These are phyloP conservation scores for Spathaspora boniae DNA, from an alignment of 805 yeast genomes.

Conservation along the genomic window DNA sequence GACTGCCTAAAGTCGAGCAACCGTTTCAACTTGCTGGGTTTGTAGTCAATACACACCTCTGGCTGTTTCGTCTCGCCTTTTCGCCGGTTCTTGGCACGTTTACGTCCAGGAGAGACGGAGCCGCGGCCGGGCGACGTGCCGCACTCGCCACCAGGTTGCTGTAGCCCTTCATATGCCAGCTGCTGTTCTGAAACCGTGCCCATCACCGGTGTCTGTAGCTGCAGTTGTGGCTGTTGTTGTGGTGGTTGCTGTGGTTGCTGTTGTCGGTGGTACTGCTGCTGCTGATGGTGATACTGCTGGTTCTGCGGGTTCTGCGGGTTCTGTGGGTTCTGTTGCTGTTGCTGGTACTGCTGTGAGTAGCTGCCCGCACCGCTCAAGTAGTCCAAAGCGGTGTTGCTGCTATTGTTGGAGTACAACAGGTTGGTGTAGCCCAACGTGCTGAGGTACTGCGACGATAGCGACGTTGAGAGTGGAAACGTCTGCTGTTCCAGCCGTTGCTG, in stretches of 20 bases:
- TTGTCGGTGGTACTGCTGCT: conserved; percentile 4
- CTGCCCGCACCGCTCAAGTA: too few relatives aligned
- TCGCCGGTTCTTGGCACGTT: conserved; percentile 10
- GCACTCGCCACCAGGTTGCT: conserved; percentile 1
- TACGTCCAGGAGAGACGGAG: conserved; percentile 8
- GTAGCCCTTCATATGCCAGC: conserved; percentile 1
- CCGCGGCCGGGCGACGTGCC: neutral
- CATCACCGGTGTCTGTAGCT: neutral
- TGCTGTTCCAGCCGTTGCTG: conserved; percentile 3
- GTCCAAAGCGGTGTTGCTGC: conserved; percentile 6
- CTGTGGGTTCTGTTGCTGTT: conserved; percentile 7
- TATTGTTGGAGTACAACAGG: too few relatives aligned
- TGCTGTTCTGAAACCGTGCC: too few relatives aligned
- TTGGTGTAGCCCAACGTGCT: too few relatives aligned
- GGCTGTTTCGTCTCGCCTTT: conserved; percentile 11
- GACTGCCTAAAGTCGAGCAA: conserved; percentile 27
- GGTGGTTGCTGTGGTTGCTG: conserved; percentile 3
- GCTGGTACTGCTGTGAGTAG: conserved; percentile 3
- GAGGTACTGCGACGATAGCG: too few relatives aligned
- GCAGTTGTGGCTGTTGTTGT: conserved; percentile 2
- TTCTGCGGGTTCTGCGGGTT: conserved; percentile 8
- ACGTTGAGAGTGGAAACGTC: conserved; percentile 5
- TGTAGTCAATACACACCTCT: conserved; percentile 24
- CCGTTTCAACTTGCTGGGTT: conserved; percentile 20
- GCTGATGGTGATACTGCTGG: conserved; percentile 9